phyloP scores from a whole-genome alignment of 2,329 filamentous ascomycete species.

The Cordyceps militaris region DNA sequence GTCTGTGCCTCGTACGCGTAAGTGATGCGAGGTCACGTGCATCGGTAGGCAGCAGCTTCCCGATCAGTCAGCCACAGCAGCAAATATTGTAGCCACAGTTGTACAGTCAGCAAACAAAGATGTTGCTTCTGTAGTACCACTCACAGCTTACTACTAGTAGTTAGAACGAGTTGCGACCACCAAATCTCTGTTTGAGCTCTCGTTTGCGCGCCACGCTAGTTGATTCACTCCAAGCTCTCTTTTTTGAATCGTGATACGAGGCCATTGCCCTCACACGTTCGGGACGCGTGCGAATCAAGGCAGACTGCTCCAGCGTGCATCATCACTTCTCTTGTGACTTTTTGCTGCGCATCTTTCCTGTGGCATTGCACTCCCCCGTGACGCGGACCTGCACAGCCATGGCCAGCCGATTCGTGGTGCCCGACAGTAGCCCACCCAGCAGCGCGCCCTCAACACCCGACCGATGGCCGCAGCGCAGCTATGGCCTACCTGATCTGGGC shows the following conservation, averaged over 20 bases:
- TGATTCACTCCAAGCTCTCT: background rate
- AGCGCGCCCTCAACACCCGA: conserved; percentile 45
- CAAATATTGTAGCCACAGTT: background rate
- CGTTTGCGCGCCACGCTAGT: conserved; percentile 3
- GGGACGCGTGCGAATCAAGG: conserved; percentile 4
- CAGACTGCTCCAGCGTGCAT: background rate
- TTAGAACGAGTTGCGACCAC: background rate
- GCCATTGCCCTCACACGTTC: background rate
- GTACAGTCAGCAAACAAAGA: background rate
- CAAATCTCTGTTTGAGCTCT: background rate
- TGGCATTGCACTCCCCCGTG: background rate
- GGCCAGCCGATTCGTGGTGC: conserved; percentile 35
- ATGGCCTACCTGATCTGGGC: conserved; percentile 33
- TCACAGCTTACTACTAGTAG: background rate
- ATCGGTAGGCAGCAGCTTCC: background rate
- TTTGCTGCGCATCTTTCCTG: background rate
- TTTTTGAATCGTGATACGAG: background rate
- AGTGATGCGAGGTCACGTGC: conserved; percentile 11
- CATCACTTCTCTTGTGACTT: background rate
- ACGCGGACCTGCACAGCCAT: conserved; percentile 24
- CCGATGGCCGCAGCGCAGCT: conserved; percentile 26
- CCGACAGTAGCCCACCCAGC: conserved; percentile 35
- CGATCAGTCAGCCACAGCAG: background rate
- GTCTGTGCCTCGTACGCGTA: background rate
- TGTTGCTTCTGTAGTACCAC: background rate